Base-by-base conservation (phyloP, 2,329 filamentous ascomycete species). In the Neofusicoccum laricinum region DNA sequence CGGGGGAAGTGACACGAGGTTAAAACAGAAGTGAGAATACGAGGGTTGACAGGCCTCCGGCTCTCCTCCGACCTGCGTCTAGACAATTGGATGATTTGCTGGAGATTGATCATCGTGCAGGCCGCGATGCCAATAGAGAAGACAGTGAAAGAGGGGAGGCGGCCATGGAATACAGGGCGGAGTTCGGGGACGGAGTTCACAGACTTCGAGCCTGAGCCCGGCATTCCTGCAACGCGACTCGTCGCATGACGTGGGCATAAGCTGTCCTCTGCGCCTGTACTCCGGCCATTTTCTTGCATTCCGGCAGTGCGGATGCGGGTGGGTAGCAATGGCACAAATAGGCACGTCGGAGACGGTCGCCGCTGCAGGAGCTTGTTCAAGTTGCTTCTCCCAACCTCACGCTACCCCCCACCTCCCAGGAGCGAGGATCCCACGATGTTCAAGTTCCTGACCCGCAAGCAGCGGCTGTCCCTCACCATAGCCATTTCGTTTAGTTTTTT, bases 401-500 rank as follows among this genome's bases (percentile, higher is more conserved):
- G 12, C 11, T 11, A 30, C 17, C 14, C 46, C 12, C 19, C 15
- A 48, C 43, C 2, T 30, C 19, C 38, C 12, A 30, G 19, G 19
- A 11, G 12, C 17, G 14, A 10, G 5, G 36, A 2, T 41, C 19
- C 17, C 17, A 14, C 8, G 2, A 63, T 63, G 61, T 53, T 63
- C n/a, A 51, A 46, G 14, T 53, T 32, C 15, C 34, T 55, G 5
- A 63, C 69, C 21, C 70, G 74, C 40, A 77, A 76, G 58, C 72
- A 67, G 0, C 72, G 75, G 14, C 70, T 77, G 7, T 67, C 72
- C 14, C 72, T 70, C 36, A 79, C 82, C 58, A 82, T 82, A 63
- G 76, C 68, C 32, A 80, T 83, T 63, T 82, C 80, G 0, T 76
- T 79, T 59, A 71, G 68, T 19, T 83, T 83, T 68, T 83, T 83